phyloP scores from a whole-genome alignment of 495 filamentous ascomycete species.

The Cercophora newfieldiana region DNA sequence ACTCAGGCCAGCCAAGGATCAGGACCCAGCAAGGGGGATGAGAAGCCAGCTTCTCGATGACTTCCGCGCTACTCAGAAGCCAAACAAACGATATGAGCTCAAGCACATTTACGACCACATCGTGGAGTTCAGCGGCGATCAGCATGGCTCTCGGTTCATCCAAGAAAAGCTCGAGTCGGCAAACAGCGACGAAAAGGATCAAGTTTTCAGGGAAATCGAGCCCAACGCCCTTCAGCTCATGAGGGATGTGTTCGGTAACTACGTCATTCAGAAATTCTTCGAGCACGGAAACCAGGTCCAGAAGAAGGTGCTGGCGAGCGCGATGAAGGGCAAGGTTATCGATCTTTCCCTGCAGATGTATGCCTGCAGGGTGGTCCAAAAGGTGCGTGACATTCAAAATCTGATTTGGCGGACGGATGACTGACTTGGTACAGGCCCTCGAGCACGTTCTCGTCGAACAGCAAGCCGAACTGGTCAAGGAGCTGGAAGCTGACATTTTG shows the following conservation, averaged over 20 bases:
- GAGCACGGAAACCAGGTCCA: slow-evolving; percentile 94
- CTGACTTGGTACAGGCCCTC: slow-evolving; percentile 63
- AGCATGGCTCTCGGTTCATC: slow-evolving; percentile 93
- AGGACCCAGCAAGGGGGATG: slow-evolving; percentile 62
- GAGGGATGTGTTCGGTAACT: slow-evolving; percentile 97
- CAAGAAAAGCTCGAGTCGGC: slow-evolving; percentile 93
- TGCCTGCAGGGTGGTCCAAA: slow-evolving; percentile 94
- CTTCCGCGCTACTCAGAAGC: slow-evolving; percentile 73
- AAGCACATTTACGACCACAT: slow-evolving; percentile 90
- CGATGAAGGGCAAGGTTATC: slow-evolving; percentile 83
- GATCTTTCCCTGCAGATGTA: slow-evolving; percentile 87
- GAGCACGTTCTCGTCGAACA: slow-evolving; percentile 91
- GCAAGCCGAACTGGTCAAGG: slow-evolving; percentile 79
- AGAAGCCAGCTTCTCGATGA: slow-evolving; percentile 77
- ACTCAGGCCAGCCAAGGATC: slow-evolving; percentile 58
- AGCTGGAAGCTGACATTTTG: slow-evolving; percentile 76
- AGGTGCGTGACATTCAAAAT: slow-evolving; percentile 48
- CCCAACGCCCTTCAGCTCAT: slow-evolving; percentile 83
- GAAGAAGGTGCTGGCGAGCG: slow-evolving; percentile 79
- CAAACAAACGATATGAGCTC: slow-evolving; percentile 78
- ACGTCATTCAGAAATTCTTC: slow-evolving; percentile 97
- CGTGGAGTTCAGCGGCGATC: slow-evolving; percentile 94
- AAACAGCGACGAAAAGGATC: slow-evolving; percentile 96
- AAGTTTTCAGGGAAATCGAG: slow-evolving; percentile 83
- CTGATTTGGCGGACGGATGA: neutral